Percentiles rank a stretch among this genome's conserved stretches.
Evolutionary conservation across 1,284 basidiomycete species (phyloP).

Genomic region (Malassezia caprae): DNA sequence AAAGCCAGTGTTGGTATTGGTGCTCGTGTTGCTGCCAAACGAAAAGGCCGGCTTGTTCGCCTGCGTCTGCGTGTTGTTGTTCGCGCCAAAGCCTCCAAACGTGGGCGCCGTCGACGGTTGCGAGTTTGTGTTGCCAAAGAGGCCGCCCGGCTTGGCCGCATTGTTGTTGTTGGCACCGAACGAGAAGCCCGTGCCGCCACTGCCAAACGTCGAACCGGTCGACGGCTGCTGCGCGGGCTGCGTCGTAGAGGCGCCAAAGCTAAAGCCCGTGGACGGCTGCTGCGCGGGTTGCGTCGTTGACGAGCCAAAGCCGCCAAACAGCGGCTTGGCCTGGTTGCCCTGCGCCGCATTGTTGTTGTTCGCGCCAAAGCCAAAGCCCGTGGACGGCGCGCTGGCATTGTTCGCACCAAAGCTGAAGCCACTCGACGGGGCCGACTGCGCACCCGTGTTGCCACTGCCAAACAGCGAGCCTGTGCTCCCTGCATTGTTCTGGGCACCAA

Average conservation of each 20-base stretch:
- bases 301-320: slow-evolving; percentile 25
- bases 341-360: slow-evolving; percentile 23
- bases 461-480: slow-evolving; percentile 37
- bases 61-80: slow-evolving; percentile 14
- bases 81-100: slow-evolving; percentile 28
- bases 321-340: slow-evolving; percentile 32
- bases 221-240: slow-evolving; percentile 21
- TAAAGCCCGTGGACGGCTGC: slow-evolving; percentile 18
- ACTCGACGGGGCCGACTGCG: slow-evolving; percentile 24
- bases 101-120: slow-evolving; percentile 23
- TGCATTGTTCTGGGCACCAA: slow-evolving; percentile 27
- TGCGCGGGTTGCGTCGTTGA: slow-evolving; percentile 24
- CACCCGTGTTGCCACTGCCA: slow-evolving; percentile 20
- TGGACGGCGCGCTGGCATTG: slow-evolving; percentile 31
- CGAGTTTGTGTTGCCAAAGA: slow-evolving; percentile 53
- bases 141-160: slow-evolving; percentile 40
- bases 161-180: slow-evolving; percentile 20
- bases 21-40: slow-evolving; percentile 21
- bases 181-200: slow-evolving; percentile 17
- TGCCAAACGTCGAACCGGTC: slow-evolving; percentile 31
- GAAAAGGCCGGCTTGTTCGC: slow-evolving; percentile 39
- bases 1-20: slow-evolving; percentile 12
- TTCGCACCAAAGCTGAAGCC: slow-evolving; percentile 30
- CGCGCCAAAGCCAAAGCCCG: slow-evolving; percentile 26
- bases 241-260: slow-evolving; percentile 23